Evolutionary conservation across 2,329 filamentous ascomycete genomes (phyloP).

Genomic region (Ophiosphaerella herpotricha): DNA sequence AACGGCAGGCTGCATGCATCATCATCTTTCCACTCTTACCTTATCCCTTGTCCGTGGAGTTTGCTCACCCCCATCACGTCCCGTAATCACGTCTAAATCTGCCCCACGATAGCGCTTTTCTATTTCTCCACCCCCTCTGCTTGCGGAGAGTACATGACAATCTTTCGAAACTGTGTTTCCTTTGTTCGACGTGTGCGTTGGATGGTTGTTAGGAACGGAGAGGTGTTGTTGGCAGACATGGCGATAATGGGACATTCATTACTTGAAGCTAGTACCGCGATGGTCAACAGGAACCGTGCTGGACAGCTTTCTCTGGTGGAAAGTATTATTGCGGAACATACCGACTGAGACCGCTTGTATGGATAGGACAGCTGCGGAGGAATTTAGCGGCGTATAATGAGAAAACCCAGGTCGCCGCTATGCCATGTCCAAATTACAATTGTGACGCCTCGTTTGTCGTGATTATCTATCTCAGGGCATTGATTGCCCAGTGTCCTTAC

Average conservation of each 20-base stretch:
- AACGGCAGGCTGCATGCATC: conserved; percentile 29
- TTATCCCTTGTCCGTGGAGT: conserved; percentile 23
- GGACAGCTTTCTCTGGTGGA: conserved; percentile 28
- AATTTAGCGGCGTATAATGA: conserved; percentile 37
- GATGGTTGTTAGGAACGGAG: conserved; percentile 8
- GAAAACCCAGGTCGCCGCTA: conserved; percentile 36
- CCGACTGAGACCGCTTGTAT: conserved; percentile 35
- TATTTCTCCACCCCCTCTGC: conserved; percentile 25
- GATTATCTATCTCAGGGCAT: neutral
- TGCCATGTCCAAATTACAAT: neutral
- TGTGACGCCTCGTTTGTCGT: conserved; percentile 8
- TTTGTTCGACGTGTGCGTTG: conserved; percentile 30
- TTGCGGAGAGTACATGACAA: conserved; percentile 41
- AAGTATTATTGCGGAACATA: conserved; percentile 25
- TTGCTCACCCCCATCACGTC: conserved; percentile 35
- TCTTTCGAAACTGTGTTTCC: conserved; percentile 38
- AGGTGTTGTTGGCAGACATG: conserved; percentile 15
- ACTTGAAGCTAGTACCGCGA: conserved; percentile 25
- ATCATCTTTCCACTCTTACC: conserved; percentile 16
- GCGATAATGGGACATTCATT: conserved; percentile 24
- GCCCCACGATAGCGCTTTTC: conserved; percentile 11
- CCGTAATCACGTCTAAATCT: conserved; percentile 8
- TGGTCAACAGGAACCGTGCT: conserved; percentile 27
- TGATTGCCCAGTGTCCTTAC: neutral
- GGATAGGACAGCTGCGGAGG: conserved; percentile 26